These are phyloP conservation scores for Magnaporthiopsis poae DNA, from an alignment of 2,329 filamentous ascomycete genomes.

Conservation along the genomic window DNA sequence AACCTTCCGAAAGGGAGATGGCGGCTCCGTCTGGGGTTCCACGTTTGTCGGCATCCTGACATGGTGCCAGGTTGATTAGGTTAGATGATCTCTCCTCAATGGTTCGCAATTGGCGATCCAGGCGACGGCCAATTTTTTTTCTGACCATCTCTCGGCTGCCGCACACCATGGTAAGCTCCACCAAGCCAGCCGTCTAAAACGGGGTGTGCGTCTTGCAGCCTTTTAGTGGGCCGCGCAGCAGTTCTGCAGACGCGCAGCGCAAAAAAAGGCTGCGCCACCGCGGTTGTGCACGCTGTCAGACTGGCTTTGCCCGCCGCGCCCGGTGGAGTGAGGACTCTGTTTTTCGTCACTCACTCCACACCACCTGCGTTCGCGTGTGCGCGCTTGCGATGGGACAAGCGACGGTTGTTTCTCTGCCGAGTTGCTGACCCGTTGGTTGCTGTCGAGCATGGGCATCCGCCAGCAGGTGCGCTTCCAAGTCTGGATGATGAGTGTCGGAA, in stretches of 20 bases:
- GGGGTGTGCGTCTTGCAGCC: neutral
- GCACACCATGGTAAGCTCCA: neutral
- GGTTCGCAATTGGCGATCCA: neutral
- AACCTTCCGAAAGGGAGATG: neutral
- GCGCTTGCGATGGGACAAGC: neutral
- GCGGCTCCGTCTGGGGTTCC: neutral
- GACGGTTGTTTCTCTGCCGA: neutral
- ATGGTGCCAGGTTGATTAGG: neutral
- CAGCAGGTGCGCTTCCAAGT: neutral
- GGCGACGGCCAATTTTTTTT: neutral
- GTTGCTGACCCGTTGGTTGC: neutral
- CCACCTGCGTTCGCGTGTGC: neutral
- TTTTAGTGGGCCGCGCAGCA: neutral
- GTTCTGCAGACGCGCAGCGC: neutral
- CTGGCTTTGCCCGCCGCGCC: neutral
- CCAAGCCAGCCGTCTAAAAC: neutral
- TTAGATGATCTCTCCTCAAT: neutral
- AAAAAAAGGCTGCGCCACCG: neutral
- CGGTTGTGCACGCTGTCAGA: neutral
- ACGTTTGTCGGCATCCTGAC: neutral
- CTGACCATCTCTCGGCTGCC: neutral
- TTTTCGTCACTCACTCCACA: neutral
- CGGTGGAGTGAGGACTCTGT: neutral
- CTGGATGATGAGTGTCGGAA: neutral
- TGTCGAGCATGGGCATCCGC: neutral